These are phyloP conservation scores for Craterostigma plantagineum DNA, from an alignment of 257 asterid genomes.

Conservation along the genomic window DNA sequence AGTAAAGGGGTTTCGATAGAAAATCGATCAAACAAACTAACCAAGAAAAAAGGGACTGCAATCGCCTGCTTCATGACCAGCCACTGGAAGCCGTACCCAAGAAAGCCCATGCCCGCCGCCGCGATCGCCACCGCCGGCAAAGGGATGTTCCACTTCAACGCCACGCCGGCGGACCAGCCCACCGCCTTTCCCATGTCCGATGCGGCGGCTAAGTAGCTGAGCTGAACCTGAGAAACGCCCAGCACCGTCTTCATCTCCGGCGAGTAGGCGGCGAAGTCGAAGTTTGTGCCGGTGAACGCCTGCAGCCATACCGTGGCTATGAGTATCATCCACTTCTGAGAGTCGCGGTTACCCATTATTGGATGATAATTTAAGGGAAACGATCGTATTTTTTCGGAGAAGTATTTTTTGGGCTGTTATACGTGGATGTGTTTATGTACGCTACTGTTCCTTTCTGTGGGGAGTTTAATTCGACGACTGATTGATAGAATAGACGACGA, in stretches of 20 bases:
- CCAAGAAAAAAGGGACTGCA: slow-evolving; percentile 63
- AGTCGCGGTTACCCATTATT: slow-evolving; percentile 12
- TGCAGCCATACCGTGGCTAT: slow-evolving; percentile 78
- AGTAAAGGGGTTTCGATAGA: too few species aligned
- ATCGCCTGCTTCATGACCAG: slow-evolving; percentile 33
- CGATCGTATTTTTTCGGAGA: too few species aligned
- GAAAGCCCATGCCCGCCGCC: slow-evolving; percentile 65
- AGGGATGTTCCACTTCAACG: slow-evolving; percentile 38
- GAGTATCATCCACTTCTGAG: slow-evolving; percentile 74
- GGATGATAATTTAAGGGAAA: too few species aligned
- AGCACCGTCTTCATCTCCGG: slow-evolving; percentile 53
- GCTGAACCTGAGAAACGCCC: slow-evolving; percentile 71
- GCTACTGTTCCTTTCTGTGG: too few species aligned
- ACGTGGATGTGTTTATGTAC: too few species aligned
- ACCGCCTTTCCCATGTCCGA: slow-evolving; percentile 79
- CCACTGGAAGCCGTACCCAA: slow-evolving; percentile 83
- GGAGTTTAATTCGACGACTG: too few species aligned
- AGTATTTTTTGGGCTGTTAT: too few species aligned
- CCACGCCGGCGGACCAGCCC: slow-evolving; percentile 90
- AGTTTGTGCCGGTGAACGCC: slow-evolving; percentile 82
- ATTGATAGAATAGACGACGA: too few species aligned
- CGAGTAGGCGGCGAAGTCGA: slow-evolving; percentile 84
- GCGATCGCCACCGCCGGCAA: slow-evolving; percentile 55
- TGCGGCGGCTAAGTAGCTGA: slow-evolving; percentile 76
- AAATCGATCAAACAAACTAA: too few species aligned